These are phyloP conservation scores for Glebionis coronaria DNA, from an alignment of 129 eudicot species.

Conservation along the genomic window DNA sequence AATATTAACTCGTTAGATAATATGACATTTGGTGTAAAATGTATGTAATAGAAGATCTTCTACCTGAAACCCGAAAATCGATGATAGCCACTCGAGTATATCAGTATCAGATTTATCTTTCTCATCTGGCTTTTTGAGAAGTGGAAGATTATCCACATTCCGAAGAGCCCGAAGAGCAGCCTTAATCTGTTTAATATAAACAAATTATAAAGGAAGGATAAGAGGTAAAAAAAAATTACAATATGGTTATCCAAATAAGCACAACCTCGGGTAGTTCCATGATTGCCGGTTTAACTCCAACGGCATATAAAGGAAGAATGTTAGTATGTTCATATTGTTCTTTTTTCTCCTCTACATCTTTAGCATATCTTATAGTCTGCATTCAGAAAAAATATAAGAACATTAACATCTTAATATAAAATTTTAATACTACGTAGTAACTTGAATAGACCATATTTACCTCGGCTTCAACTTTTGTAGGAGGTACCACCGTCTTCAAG, in stretches of 20 bases:
- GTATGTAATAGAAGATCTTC: slow-evolving; percentile 13
- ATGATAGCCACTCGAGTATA: slow-evolving; percentile 93
- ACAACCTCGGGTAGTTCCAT: slow-evolving; percentile 96
- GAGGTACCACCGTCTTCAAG: slow-evolving; percentile 73
- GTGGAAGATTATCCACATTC: slow-evolving; percentile 67
- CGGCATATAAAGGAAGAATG: slow-evolving; percentile 87
- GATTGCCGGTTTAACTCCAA: slow-evolving; percentile 81
- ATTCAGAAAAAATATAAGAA: not conserved
- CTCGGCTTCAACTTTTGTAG: slow-evolving; percentile 56
- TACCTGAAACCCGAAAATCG: slow-evolving; percentile 93
- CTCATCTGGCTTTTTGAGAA: slow-evolving; percentile 61
- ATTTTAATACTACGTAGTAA: slow-evolving; percentile 5
- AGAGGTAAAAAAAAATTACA: not conserved
- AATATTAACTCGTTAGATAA: not conserved
- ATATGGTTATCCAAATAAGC: not conserved
- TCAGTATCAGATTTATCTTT: slow-evolving; percentile 61
- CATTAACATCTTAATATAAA: not conserved
- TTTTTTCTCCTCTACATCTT: slow-evolving; percentile 78
- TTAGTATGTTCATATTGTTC: slow-evolving; percentile 76
- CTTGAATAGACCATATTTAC: slow-evolving; percentile 34
- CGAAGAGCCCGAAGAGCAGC: slow-evolving; percentile 79
- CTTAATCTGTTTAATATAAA: slow-evolving; percentile 52
- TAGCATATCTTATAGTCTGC: slow-evolving; percentile 71
- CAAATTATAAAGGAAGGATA: slow-evolving; percentile 2
- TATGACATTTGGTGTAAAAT: not conserved